Base-by-base conservation (phyloP, 2,329 filamentous ascomycete species). In the Herpotrichia juniperi region DNA sequence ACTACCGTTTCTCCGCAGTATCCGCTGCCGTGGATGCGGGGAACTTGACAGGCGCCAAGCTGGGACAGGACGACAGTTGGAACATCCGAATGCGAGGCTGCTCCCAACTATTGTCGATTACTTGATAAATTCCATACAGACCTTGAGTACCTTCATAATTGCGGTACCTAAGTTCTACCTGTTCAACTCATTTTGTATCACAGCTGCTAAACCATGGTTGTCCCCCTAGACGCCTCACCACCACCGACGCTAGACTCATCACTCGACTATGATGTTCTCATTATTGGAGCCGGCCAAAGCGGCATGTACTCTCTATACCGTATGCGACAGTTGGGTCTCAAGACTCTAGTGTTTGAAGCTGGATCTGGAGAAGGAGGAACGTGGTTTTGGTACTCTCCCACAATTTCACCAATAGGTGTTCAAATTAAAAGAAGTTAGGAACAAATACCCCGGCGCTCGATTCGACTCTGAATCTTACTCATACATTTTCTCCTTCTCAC, bases 391-490 rank as follows among this genome's bases (percentile, higher is more conserved):
- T 62, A 55, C 19, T 19, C 17, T 22, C 22, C 16, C 11, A n/a
- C 14, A 16, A 17, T 1, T n/a, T 16, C 19, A 24, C 30, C 12
- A 47, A n/a, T 1, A 19, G 6, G 2, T 28, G 11, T 35, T 34
- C 12, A 10, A 42, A 19, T 19, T 43, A 26, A 49, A 16, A 19
- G 6, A 30, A 37, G 73, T 69, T 48, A 77, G 74, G 75, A 79
- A 79, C 48, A 69, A 73, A 16, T 79, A 79, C 42, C 76, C 78
- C 11, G 78, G 78, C 2, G 76, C 77, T n/a, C 70, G 77, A 34
- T 76, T 78, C 45, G 79, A 81, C 48, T 77, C 76, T 0, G 76
- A 80, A 58, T 74, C 73, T 1, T 72, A 76, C n/a, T 75, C 76
- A 0, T 81, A 82, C 57, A 67, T 66, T 43, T 76, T 78, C 42